These are phyloP conservation scores for Iberis pinnata DNA, from an alignment of 345 rosid species.

Conservation along the genomic window DNA sequence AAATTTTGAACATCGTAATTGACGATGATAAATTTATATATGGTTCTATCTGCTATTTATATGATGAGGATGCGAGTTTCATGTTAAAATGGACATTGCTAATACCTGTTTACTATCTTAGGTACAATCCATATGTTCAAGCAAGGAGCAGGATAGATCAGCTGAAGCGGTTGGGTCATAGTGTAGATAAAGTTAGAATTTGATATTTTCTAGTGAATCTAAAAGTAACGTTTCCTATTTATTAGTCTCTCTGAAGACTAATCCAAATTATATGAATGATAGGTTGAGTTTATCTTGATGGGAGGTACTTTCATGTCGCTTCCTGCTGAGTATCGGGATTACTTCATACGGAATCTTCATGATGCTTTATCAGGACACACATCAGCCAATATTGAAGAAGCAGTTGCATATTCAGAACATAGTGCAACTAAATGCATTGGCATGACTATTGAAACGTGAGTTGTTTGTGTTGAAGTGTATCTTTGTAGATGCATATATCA, in stretches of 20 bases:
- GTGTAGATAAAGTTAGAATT: slow-evolving; percentile 79
- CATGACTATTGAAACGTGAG: slow-evolving; percentile 99
- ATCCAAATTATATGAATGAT: slow-evolving; percentile 20
- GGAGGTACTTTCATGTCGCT: slow-evolving; percentile 97
- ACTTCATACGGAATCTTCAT: slow-evolving; percentile 87
- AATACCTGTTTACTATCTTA: slow-evolving; percentile 24
- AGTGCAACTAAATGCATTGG: slow-evolving; percentile 92
- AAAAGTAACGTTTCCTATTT: not conserved
- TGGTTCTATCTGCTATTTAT: not conserved
- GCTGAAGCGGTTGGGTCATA: slow-evolving; percentile 96
- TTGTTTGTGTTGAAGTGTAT: not conserved
- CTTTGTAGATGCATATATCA: not conserved
- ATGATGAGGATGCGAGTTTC: slow-evolving; percentile 1
- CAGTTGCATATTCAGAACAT: slow-evolving; percentile 93
- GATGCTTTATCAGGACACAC: slow-evolving; percentile 97
- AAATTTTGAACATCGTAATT: not conserved
- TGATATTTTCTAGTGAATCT: not conserved
- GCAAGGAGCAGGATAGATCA: slow-evolving; percentile 99
- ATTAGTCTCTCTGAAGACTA: slow-evolving; percentile 6
- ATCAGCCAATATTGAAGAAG: slow-evolving; percentile 92
- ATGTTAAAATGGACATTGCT: not conserved
- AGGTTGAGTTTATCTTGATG: slow-evolving; percentile 99
- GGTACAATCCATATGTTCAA: slow-evolving; percentile 96
- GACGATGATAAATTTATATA: not conserved
- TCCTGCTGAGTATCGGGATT: slow-evolving; percentile 93